Base-by-base conservation (phyloP, 2,329 filamentous ascomycete species). In the Aspergillus tamarii region DNA sequence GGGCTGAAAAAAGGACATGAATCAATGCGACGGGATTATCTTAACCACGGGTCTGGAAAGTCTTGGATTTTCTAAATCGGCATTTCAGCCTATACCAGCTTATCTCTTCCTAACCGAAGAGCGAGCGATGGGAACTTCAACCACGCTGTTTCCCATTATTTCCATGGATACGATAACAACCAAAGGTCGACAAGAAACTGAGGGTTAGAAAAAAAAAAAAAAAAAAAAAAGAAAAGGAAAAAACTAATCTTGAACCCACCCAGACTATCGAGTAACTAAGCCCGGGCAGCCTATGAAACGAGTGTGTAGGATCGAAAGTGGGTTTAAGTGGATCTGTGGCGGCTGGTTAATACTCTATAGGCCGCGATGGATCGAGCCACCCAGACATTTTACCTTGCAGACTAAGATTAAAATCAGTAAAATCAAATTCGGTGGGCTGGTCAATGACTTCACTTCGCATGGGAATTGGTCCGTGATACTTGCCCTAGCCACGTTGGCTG, bases 401-500 rank as follows among this genome's bases (percentile, higher is more conserved):
- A 23, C 46, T 30, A 23, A 59, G 46, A 53, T 53, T 30, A 50
- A 39, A 36, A 52, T 48, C 45, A 26, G 23, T 26, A 30, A 50
- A 30, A 32, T n/a, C 28, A 52, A 52, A 52, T 52, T 32, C 26
- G 19, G 48, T 39, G 46, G 54, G 34, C 30, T 46, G 48, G 50
- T 57, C 56, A 32, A 60, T 67, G 64, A 61, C 61, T 62, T 61
- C 60, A 64, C 60, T 32, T 10, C 30, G 55, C 41, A 59, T 54
- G 34, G 39, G 59, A 60, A 60, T 57, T 66, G 34, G 57, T 60
- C 61, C 66, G 41, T 56, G 59, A 23, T 58, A 56, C 23, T 36
- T 58, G 59, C 53, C 52, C 62, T 68, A 68, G 66, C 72, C 72
- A 73, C 69, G 70, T 72, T 73, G 70, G 66, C 66, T 64, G 59